Base-by-base conservation (phyloP, 108 stramenopile species). In the Skeletonema marinoi region DNA sequence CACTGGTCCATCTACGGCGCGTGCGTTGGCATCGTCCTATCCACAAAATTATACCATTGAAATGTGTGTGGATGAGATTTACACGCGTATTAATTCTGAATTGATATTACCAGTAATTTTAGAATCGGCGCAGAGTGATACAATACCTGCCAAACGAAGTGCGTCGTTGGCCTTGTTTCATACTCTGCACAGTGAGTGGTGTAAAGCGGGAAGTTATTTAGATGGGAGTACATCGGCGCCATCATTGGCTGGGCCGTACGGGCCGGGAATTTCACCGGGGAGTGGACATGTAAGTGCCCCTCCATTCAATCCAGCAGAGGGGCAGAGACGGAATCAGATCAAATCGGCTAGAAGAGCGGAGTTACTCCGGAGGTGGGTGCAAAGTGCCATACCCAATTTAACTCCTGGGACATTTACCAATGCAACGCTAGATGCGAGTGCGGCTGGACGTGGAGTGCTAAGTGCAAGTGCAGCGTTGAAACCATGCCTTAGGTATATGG, bases 111-210 rank as follows among this genome's bases (percentile, higher is more conserved):
- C 95, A 16, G 86, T 91, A 5, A 29, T 93, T 33, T 74, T 96
- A 73, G 92, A 96, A 71, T 85, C 85, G 65, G 90, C 90, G 16
- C 95, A 96, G 65, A 85, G 86, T 14, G 95, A 96, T 65, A 77
- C 78, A 17, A 85, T 83, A 21, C 85, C 92, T 7, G 86, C 91
- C 29, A 93, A 91, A 63, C 88, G 92, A 19, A 85, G 81, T 6
- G 91, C 89, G 9, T 71, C 81, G 66, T 73, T 96, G 30, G 86
- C 87, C 36, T 84, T 93, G 54, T 96, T 96, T 72, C 88, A 88
- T 51, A 66, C 68, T 13, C 73, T 96, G 38, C 90, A 76, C 66
- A 86, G 74, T 35, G 95, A 93, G 70, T 89, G 82, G 68, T 75
- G 84, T 19, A 91, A 83, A 67, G 76, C 86, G 32, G 95, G 92